Percentiles rank a stretch among this genome's conserved stretches.
Conservation (phyloP, 139 green algal species). For the Micractinium conductrix region DNA sequence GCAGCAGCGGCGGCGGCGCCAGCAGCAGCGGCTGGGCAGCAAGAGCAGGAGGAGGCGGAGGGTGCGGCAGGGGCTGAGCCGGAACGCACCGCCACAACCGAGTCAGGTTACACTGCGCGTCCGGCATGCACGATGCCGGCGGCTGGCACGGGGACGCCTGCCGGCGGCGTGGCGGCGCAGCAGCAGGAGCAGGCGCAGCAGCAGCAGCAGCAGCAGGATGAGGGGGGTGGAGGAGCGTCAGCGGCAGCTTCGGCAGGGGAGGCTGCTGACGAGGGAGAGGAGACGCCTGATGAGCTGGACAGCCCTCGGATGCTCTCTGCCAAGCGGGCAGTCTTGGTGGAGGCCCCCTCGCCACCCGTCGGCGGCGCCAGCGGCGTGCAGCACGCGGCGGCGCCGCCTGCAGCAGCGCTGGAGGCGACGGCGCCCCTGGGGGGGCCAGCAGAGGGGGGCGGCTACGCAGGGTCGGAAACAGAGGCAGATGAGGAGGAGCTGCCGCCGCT, state of each 20-base stretch:
- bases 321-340: background rate
- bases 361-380: background rate
- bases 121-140: no score
- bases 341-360: background rate
- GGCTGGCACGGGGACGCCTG: background rate
- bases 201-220: background rate
- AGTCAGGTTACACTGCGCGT: background rate
- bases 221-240: no score
- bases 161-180: background rate
- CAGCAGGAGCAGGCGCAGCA: background rate
- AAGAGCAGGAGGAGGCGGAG: no score
- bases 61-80: background rate
- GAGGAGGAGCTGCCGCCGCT: constrained; percentile 4
- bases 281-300: constrained; percentile 8
- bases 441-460: background rate
- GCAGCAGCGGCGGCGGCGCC: background rate
- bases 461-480: background rate
- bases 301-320: background rate
- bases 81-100: background rate
- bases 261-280: background rate
- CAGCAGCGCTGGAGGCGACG: background rate
- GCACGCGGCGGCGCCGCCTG: background rate
- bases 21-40: no score
- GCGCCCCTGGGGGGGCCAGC: background rate
- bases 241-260: background rate